Base-by-base conservation (phyloP, 257 asterid species). In the Forsythia viridissima region DNA sequence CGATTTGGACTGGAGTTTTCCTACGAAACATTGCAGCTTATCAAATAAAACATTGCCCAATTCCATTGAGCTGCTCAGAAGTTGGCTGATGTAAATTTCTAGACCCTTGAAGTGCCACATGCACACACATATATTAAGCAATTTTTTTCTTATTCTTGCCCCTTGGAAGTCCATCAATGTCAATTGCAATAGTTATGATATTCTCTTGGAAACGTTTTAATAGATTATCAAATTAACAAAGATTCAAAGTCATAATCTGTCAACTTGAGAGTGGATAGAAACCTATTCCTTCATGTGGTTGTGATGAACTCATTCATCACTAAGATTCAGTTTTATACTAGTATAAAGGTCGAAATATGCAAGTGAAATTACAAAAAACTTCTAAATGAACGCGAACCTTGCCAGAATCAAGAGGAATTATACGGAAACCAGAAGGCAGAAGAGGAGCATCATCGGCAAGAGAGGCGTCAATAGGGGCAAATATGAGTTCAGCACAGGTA, bases 381-480 rank as follows among this genome's bases (percentile, higher is more conserved):
- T 43, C 2, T 42, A n/a, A 13, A 57, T 8, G 68, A 52, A 55
- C 70, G 78, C 82, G 51, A n/a, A 91, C 98, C 94, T 89, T 93
- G 82, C 90, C 88, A 42, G 93, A 82, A 78, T 87, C 98, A 3
- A 93, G 98, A 42, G 98, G 93, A 75, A 93, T 91, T 61, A 93
- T 91, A 67, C 97, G 96, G 70, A 93, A 93, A 75, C 98, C 98
- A 21, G 98, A 93, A 41, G 98, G 98, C 80, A 93, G 83, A 46
- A 93, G 91, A 67, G 97, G 97, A 41, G 94, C 93, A 76, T 93
- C 98, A 79, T 93, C 98, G 16, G 97, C 88, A 77, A 93, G 90
- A 9, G 98, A 88, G 77, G 97, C 98, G 55, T 93, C 98, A 15
- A 93, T 91, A 44, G 98, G 98, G 79, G 98, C 96, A 82, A 93